Conservation (phyloP, 1,284 basidiomycete species). For the Chalciporus sp. region DNA sequence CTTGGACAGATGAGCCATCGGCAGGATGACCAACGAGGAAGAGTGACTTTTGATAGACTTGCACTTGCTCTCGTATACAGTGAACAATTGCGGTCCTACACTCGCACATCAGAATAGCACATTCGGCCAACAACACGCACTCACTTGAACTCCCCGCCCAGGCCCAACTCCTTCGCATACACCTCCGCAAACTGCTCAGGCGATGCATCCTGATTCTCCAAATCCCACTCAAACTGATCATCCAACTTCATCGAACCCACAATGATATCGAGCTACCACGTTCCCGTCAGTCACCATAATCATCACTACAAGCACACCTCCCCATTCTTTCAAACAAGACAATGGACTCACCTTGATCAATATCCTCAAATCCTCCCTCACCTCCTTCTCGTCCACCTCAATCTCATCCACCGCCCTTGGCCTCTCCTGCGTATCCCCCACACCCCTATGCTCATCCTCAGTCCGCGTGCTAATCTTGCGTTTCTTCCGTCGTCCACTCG, state of each 20-base stretch:
- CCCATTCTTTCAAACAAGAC: background rate
- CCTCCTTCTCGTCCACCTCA: constrained; percentile 56
- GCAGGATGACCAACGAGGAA: constrained; percentile 89
- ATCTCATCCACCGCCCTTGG: constrained; percentile 53
- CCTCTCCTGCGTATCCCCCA: constrained; percentile 37
- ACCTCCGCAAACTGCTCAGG: constrained; percentile 93
- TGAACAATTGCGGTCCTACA: constrained; percentile 93
- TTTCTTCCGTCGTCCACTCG: constrained; percentile 29
- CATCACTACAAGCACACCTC: background rate
- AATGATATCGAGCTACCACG: constrained; percentile 86
- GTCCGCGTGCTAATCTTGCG: constrained; percentile 35
- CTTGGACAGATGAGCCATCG: constrained; percentile 78
- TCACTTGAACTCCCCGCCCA: constrained; percentile 91
- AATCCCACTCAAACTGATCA: constrained; percentile 99
- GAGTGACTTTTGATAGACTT: constrained; percentile 89
- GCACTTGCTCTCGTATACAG: constrained; percentile 94
- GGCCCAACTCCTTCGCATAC: constrained; percentile 87
- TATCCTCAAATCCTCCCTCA: constrained; percentile 86
- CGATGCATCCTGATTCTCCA: constrained; percentile 76
- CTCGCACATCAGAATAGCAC: constrained; percentile 11
- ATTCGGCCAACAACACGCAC: constrained; percentile 30
- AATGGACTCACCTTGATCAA: constrained; percentile 77
- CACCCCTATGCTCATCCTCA: constrained; percentile 19
- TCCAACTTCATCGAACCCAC: constrained; percentile 92
- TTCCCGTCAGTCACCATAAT: constrained; percentile 5